These are phyloP conservation scores for Blastobotrys illinoisensis DNA, from an alignment of 1,139 yeast species.

Conservation along the genomic window DNA sequence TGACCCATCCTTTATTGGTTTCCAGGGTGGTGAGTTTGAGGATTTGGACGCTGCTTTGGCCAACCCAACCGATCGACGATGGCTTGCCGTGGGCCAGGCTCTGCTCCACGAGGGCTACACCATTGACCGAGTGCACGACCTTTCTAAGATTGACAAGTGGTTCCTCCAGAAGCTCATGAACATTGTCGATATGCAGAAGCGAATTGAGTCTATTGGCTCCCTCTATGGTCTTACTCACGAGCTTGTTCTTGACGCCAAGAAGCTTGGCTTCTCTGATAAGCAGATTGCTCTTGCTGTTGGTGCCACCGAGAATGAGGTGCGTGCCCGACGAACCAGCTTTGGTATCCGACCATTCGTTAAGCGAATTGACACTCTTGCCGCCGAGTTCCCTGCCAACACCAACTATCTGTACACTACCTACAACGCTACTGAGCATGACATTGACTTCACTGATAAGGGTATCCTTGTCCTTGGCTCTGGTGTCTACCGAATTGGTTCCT, in stretches of 20 bases:
- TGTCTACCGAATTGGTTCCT: constrained; percentile 96
- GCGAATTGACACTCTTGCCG: constrained; percentile 95
- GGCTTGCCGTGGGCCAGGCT: constrained; percentile 98
- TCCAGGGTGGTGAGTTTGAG: constrained; percentile 84
- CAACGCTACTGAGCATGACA: constrained; percentile 83
- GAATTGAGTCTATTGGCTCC: constrained; percentile 60
- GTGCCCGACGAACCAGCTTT: constrained; percentile 67
- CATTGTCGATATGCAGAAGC: constrained; percentile 81
- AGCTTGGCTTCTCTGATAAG: constrained; percentile 90
- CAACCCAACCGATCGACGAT: constrained; percentile 95
- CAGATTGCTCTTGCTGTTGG: constrained; percentile 79
- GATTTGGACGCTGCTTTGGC: constrained; percentile 73
- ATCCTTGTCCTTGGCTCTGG: constrained; percentile 96
- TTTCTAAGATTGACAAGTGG: constrained; percentile 94
- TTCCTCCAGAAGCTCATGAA: constrained; percentile 87
- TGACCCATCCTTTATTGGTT: constrained; percentile 85
- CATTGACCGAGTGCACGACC: constrained; percentile 85
- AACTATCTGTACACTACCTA: constrained; percentile 95
- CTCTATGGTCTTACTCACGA: constrained; percentile 58
- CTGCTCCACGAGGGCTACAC: constrained; percentile 81
- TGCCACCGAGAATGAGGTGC: constrained; percentile 68
- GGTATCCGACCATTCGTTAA: constrained; percentile 91
- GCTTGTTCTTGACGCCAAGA: constrained; percentile 73
- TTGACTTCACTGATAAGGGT: constrained; percentile 82
- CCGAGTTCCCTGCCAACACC: constrained; percentile 97